Conservation (phyloP, 495 filamentous ascomycete genomes). For the Tuber umbilicatum region DNA sequence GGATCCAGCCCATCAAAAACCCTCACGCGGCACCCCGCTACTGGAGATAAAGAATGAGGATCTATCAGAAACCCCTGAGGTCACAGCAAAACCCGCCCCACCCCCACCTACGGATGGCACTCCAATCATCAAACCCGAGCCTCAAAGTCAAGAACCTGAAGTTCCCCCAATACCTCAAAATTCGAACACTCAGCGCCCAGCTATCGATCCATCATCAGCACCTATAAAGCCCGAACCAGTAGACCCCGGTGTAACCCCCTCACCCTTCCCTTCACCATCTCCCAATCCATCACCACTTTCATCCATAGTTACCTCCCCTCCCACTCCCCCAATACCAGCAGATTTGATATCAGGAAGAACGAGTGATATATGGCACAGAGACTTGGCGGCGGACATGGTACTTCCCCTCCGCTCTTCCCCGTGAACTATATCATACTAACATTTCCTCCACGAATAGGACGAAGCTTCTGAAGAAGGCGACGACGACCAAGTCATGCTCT, state of each 20-base stretch:
- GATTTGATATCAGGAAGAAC: conserved; percentile 4
- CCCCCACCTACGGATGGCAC: background rate
- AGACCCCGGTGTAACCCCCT: conserved; percentile 9
- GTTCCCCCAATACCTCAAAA: background rate
- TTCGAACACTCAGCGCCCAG: background rate
- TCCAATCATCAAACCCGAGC: background rate
- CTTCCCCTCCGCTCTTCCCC: background rate
- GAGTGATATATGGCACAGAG: conserved; percentile 33
- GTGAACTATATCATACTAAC: conserved; percentile 5
- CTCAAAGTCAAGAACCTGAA: background rate
- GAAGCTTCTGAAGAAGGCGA: conserved; percentile 18
- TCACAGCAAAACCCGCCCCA: background rate
- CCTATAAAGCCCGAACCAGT: conserved; percentile 7
- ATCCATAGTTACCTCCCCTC: conserved; percentile 9
- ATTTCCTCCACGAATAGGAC: conserved; percentile 13
- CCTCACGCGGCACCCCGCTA: background rate
- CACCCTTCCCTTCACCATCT: background rate
- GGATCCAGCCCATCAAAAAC: background rate
- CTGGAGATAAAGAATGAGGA: background rate
- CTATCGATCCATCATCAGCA: background rate
- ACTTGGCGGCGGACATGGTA: conserved; percentile 34
- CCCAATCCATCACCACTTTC: background rate
- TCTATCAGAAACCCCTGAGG: background rate
- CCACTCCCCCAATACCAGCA: conserved; percentile 8
- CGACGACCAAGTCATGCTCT: conserved; percentile 31